phyloP scores from a whole-genome alignment of 805 yeast species.

The Schwanniomyces occidentalis region DNA sequence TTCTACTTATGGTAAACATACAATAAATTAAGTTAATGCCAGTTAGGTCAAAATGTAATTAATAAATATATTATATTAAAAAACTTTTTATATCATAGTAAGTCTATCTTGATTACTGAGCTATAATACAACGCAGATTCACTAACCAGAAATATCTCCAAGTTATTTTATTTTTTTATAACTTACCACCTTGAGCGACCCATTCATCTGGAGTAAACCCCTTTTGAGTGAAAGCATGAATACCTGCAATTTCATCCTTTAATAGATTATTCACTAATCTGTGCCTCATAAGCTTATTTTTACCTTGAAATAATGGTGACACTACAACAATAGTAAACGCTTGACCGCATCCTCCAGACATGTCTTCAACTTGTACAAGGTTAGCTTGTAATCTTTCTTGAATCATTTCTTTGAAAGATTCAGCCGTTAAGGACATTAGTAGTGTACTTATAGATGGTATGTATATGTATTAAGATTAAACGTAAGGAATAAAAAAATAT shows the following conservation, averaged over 20 bases:
- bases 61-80: too few relatives aligned
- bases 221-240: conserved; percentile 96
- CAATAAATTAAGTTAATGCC: too few relatives aligned
- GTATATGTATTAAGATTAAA: too few relatives aligned
- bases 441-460: too few relatives aligned
- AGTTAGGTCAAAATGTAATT: too few relatives aligned
- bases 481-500: too few relatives aligned
- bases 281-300: conserved; percentile 83
- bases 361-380: conserved; percentile 73
- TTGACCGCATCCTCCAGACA: conserved; percentile 96
- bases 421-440: conserved; percentile 40
- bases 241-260: conserved; percentile 78
- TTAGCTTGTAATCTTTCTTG: conserved; percentile 57
- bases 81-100: too few relatives aligned
- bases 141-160: too few relatives aligned
- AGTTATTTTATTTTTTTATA: too few relatives aligned
- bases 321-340: conserved; percentile 94
- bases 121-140: too few relatives aligned
- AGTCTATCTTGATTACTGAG: too few relatives aligned
- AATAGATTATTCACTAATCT: conserved; percentile 78
- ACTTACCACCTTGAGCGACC: conserved; percentile 43
- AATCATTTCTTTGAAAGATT: conserved; percentile 48
- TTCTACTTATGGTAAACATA: conserved; percentile 7
- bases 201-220: conserved; percentile 88
- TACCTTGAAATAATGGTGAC: conserved; percentile 66